Evolutionary conservation across 768 basidiomycete species (phyloP), one percentile per base, ranked within the genome.

Genomic region (Tricholoma hemisulphureum): DNA sequence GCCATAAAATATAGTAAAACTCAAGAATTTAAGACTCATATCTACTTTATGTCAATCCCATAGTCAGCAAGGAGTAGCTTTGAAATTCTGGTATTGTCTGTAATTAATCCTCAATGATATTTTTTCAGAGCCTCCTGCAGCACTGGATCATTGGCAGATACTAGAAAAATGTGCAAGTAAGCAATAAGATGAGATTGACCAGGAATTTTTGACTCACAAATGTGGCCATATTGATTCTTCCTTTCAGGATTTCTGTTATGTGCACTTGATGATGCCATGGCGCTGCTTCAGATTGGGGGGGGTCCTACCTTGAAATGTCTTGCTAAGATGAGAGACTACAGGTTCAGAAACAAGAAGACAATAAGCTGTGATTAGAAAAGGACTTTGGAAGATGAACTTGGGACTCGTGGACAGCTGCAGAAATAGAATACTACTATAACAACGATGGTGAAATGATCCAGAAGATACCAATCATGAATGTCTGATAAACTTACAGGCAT

Each of bases 11-110:
- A 43, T 43, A 21, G 20, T 20, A 43, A 43, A 43, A 21, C 20
- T 43, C 41, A 43, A 43, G 41, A 43, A 43, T 4, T 4, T 21
- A 13, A 9, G 20, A 3, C 20, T 43, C 41, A 43, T 46, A 62
- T 45, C 14, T 3, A 64, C 61, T 43, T 65, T 43, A 61, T 62
- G 10, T 34, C 34, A 55, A 68, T 63, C 2, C 55, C 55, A 43
- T 67, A 59, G 3, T 71, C 66, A 23, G 54, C 45, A 6, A 7
- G 10, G 9, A 69, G 58, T 0, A 20, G 59, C 11, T 52, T 46
- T 6, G 62, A 51, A 23, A 71, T 69, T 18, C 52, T 52, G 11
- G 46, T 29, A n/a, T 69, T 68, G 28, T 56, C 61, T 3, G 63
- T 58, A 9, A 65, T 21, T 26, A 31, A 43, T 49, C 64, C 54